Conservation (phyloP, 2,329 filamentous ascomycete genomes). For the Xylariaceae sp. region DNA sequence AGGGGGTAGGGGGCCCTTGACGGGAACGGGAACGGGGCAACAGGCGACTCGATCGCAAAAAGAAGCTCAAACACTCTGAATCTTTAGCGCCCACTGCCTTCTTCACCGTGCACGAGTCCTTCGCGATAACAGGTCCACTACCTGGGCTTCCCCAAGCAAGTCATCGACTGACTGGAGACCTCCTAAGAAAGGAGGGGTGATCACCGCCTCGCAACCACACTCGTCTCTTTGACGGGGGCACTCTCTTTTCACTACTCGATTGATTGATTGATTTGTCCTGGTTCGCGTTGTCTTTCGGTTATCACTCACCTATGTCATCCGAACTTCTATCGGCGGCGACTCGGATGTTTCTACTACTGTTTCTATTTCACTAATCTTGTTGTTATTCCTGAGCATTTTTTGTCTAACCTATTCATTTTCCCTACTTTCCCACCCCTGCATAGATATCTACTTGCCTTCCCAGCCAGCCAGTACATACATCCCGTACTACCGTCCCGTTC, state of each 20-base stretch:
- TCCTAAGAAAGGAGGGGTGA: conserved; percentile 10
- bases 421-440: conserved; percentile 1
- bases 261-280: not conserved
- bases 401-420: not conserved
- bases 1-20: conserved; percentile 22
- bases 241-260: not conserved
- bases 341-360: conserved; percentile 2
- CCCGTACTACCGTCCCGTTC: not conserved
- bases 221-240: not conserved
- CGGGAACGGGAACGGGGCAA: not conserved
- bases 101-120: conserved; percentile 18
- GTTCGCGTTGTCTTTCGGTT: not conserved
- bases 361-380: not conserved
- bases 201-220: conserved; percentile 13
- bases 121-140: conserved; percentile 12
- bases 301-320: not conserved
- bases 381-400: conserved; percentile 3
- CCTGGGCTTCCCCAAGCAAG: conserved; percentile 1
- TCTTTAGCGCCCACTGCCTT: conserved; percentile 25
- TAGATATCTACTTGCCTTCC: not conserved
- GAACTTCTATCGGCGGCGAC: not conserved
- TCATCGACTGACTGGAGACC: conserved; percentile 5
- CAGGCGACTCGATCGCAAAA: conserved; percentile 20
- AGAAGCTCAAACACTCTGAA: conserved; percentile 11
- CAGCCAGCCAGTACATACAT: too few relatives aligned